phyloP scores from a whole-genome alignment of 345 rosid species.

The Acer saccharum region DNA sequence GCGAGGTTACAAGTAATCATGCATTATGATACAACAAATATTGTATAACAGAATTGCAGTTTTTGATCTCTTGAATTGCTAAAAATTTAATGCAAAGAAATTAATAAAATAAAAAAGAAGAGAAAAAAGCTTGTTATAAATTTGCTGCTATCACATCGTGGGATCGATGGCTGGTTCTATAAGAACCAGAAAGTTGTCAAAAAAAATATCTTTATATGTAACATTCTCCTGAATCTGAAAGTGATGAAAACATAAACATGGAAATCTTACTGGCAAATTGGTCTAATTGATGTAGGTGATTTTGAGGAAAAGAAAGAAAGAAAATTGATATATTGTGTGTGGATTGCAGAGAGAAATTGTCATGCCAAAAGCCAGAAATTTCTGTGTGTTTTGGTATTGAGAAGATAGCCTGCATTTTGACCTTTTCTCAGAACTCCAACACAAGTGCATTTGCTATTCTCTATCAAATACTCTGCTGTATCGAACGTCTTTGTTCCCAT shows the following conservation, averaged over 20 bases:
- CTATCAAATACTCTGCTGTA: conserved; percentile 79
- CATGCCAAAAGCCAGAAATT: conserved; percentile 96
- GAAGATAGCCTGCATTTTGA: conserved; percentile 83
- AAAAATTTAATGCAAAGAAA: neutral
- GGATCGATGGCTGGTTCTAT: neutral
- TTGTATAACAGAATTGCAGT: no score
- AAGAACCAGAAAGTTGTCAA: neutral
- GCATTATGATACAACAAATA: no score
- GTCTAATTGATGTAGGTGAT: neutral
- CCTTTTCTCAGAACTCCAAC: conserved; percentile 85
- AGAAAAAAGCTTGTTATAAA: neutral
- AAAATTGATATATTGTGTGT: neutral
- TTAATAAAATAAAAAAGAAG: neutral
- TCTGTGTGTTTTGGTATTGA: conserved; percentile 78
- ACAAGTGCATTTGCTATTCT: conserved; percentile 78
- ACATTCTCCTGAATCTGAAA: neutral
- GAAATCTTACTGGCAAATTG: neutral
- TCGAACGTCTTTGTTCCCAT: conserved; percentile 56
- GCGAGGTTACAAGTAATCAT: no score
- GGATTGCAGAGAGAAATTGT: neutral
- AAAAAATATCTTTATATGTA: conserved; percentile 14
- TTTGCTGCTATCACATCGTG: neutral
- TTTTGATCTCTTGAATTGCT: no score
- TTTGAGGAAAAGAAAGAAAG: neutral
- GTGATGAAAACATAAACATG: neutral